Evolutionary conservation across 192 early-diverging fungal genomes (phyloP).

Genomic region (Cetraspora pellucida): DNA sequence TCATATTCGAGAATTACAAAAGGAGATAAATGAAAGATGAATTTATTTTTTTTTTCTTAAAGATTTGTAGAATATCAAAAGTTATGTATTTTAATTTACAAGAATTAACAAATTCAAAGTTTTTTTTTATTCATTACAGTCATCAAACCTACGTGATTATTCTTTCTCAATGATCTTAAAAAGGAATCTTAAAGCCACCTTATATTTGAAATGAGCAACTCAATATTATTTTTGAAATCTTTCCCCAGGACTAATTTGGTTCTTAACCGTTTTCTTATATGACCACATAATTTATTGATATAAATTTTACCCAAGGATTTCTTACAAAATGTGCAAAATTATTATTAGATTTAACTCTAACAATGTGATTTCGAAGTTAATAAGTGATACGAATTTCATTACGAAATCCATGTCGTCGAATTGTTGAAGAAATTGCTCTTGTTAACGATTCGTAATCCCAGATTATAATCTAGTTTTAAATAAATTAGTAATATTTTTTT

Average conservation of each 20-base stretch:
- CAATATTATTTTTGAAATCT: conserved; percentile 31
- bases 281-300: conserved; percentile 40
- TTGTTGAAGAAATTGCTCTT: conserved; percentile 39
- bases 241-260: conserved; percentile 32
- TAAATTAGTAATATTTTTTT: conserved; percentile 25
- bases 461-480: conserved; percentile 22
- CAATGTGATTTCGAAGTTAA: conserved; percentile 38
- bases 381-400: conserved; percentile 44
- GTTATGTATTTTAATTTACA: too few relatives aligned
- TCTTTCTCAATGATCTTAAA: background rate
- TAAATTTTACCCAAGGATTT: conserved; percentile 35
- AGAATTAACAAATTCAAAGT: background rate
- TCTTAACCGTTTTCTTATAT: conserved; percentile 38
- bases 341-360: conserved; percentile 38
- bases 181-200: background rate
- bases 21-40: too few relatives aligned
- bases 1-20: background rate
- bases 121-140: background rate
- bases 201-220: background rate
- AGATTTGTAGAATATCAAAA: too few relatives aligned
- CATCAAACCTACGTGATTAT: background rate
- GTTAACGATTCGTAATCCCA: conserved; percentile 47
- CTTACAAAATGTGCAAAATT: conserved; percentile 37
- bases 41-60: too few relatives aligned
- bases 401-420: conserved; percentile 39